Base-by-base conservation (phyloP, 192 early-diverging fungal species). In the Backusella parvicylindrica region DNA sequence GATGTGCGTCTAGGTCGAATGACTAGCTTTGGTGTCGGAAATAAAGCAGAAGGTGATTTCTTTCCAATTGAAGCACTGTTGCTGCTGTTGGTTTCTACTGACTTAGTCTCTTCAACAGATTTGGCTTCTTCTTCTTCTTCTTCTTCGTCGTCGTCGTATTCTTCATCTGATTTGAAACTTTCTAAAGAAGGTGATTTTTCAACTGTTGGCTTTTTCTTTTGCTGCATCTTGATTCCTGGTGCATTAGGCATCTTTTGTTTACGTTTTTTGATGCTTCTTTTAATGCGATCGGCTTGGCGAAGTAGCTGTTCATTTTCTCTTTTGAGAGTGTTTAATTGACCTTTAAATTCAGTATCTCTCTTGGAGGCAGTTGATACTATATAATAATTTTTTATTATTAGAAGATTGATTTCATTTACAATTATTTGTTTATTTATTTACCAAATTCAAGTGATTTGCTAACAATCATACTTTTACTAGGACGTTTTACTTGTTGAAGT, bases 381-480 rank as follows among this genome's bases (percentile, higher is more conserved):
- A 28, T 6, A 69, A 30, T 41, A 15, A 37, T 41, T 15, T 41
- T 26, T 56, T 38, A 38, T 13, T 49, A 5, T 18, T 40, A 18
- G 6, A 6, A 33, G 33, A 35, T n/a, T 68, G 1, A 21, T 36
- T 36, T 26, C 37, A 38, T 35, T 35, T 68, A 2, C 11, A 43
- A 0, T 3, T 50, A 50, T 26, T 2, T 60, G 12, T 60, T 28
- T 28, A 2, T 70, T 32, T 36, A 75, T 74, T 84, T 87, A 70
- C 86, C 87, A 81, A 87, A 92, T n/a, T 93, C 92, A 32, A 95
- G 81, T 11, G 92, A 94, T 77, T 92, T 92, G 40, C 88, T 82
- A 23, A 95, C 93, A 72, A 95, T 95, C 70, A 89, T 90, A 37
- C 89, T 90, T 74, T 95, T 95, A 69, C 90, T 91, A 30, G 94